Evolutionary conservation across 352 stramenopile species (phyloP).

Genomic region (Globisporangium irregulare): DNA sequence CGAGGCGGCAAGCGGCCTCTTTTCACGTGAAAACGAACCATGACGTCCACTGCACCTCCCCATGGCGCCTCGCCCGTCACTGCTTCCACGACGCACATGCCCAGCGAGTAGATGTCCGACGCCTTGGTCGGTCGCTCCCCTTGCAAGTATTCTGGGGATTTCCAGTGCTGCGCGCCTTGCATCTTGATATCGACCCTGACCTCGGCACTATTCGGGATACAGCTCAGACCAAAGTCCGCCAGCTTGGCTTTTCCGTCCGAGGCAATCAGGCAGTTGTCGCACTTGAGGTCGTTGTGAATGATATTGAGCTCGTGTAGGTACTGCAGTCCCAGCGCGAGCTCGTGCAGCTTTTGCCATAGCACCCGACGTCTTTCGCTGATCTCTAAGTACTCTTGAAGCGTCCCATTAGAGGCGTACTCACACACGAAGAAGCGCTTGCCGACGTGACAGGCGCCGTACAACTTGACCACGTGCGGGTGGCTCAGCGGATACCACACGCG

Average conservation of each 20-base stretch:
- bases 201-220: constrained; percentile 13
- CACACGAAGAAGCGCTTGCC: constrained; percentile 24
- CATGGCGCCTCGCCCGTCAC: constrained; percentile 16
- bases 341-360: constrained; percentile 19
- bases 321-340: constrained; percentile 30
- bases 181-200: constrained; percentile 11
- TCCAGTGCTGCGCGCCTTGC: constrained; percentile 5
- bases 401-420: constrained; percentile 20
- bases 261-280: constrained; percentile 69
- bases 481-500: constrained; percentile 21
- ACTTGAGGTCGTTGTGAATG: constrained; percentile 59
- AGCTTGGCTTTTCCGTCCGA: constrained; percentile 19
- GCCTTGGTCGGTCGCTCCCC: constrained; percentile 5
- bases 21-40: constrained; percentile 9
- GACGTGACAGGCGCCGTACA: constrained; percentile 28
- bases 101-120: constrained; percentile 23
- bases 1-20: not conserved
- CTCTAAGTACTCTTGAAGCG: constrained; percentile 5
- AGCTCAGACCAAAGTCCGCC: constrained; percentile 24
- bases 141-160: constrained; percentile 11
- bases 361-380: not conserved
- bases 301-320: constrained; percentile 52
- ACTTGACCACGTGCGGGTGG: constrained; percentile 23
- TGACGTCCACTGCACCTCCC: constrained; percentile 6
- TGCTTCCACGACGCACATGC: constrained; percentile 23